Base-by-base conservation (phyloP, 192 early-diverging fungal species). In the Entomortierella lignicola region DNA sequence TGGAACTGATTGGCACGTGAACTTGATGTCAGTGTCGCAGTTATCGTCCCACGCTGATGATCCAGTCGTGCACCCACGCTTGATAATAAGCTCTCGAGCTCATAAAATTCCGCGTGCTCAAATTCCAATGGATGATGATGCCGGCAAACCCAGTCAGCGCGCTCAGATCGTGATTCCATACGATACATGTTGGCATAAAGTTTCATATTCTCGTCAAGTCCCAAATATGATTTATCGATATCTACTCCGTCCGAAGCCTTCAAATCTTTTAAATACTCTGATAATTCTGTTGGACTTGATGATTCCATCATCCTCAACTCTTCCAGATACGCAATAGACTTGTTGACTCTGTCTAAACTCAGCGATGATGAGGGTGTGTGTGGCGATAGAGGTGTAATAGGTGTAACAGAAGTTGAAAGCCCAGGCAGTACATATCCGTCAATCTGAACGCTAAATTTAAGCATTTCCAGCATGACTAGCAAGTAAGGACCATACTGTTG, bases 381-480 rank as follows among this genome's bases (percentile, higher is more conserved):
- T 39, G 56, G 29, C 34, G 34, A 10, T 7, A 37, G 34, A 37
- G 34, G 10, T n/a, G 34, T 13, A 56, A 8, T 20, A 26, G 55
- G 29, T n/a, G 34, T 39, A 58, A 11, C 37, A 32, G 56, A 37
- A 10, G 34, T 10, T 37, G 34, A 37, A 37, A 63, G 20, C 4
- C 17, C 61, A 2, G 61, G 61, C 23, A 52, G 47, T 1, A 63
- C 61, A 51, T n/a, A 18, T 18, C 48, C 61, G 31, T 44, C 44
- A 20, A 52, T 52, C 1, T 20, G 21, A 1, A 17, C 51, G 15
- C 61, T 47, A 21, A 20, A 26, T 30, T 63, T 63, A 18, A 63
- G 48, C 47, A 63, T 52, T 23, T 63, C 61, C 4, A 63, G 61
- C 47, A 63, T 52, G 30, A 63, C 25, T 48, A 63, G 27, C 30